A percentile compares a stretch with the other conserved stretches of the same genome.
Evolutionary conservation across 805 yeast species (phyloP).

Genomic region (Suhomyces prunicola): DNA sequence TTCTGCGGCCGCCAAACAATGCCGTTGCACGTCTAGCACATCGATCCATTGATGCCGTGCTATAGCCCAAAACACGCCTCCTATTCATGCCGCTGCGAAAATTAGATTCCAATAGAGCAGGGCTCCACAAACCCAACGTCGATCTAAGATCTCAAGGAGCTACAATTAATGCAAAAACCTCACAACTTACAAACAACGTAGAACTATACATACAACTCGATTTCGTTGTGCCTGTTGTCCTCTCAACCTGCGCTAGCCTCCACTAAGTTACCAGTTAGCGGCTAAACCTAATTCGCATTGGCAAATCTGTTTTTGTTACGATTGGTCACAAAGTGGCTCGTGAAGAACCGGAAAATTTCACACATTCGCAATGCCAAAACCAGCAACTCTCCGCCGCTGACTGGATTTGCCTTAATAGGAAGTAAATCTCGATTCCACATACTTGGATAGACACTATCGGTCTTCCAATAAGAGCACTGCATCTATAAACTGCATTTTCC

Average conservation of each 20-base stretch:
- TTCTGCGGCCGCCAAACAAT: neutral
- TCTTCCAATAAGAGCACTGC: neutral
- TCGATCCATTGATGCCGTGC: neutral
- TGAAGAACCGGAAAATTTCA: conserved; percentile 5
- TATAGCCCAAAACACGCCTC: neutral
- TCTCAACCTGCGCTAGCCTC: neutral
- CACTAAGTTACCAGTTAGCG: neutral
- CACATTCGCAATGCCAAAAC: neutral
- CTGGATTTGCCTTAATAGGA: neutral
- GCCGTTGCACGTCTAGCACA: neutral
- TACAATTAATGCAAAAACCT: neutral
- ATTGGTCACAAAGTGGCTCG: conserved; percentile 4
- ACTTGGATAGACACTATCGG: neutral
- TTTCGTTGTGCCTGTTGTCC: neutral
- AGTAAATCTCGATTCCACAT: neutral
- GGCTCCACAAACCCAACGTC: neutral
- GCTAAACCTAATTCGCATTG: neutral
- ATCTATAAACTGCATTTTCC: neutral
- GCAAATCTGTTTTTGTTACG: neutral
- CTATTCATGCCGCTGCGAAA: neutral
- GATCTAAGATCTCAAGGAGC: neutral
- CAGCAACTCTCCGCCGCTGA: neutral
- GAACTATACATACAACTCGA: neutral
- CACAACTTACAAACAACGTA: no score
- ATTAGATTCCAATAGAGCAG: neutral